Conservation (phyloP, 257 asterid genomes). For the Solanum ossicruentum region DNA sequence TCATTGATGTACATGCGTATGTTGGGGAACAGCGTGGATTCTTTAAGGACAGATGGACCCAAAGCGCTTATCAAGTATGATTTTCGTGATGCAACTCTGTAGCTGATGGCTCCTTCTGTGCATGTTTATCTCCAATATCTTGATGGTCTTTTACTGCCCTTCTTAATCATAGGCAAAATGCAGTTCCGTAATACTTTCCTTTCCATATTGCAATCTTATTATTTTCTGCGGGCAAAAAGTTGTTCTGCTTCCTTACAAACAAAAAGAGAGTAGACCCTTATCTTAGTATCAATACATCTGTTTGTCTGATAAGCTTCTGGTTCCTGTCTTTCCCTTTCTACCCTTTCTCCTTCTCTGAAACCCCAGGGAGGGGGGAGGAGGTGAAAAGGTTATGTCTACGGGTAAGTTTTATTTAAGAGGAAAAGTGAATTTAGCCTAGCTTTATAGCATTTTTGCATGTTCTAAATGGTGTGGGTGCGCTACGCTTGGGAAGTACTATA, state of each 20-base stretch:
- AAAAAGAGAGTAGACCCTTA: background rate
- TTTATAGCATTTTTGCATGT: background rate
- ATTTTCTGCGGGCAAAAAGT: background rate
- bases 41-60: constrained; percentile 80
- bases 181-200: background rate
- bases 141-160: background rate
- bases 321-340: background rate
- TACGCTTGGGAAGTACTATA: background rate
- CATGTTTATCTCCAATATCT: background rate
- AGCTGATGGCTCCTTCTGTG: background rate
- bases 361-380: background rate
- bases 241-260: background rate
- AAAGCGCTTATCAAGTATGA: constrained; percentile 71
- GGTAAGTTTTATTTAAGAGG: background rate
- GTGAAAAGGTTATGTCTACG: too few relatives aligned
- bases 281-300: background rate
- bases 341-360: background rate
- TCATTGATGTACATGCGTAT: constrained; percentile 77
- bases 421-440: background rate
- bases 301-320: background rate
- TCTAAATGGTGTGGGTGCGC: background rate
- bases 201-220: background rate
- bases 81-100: background rate
- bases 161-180: background rate
- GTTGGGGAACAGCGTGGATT: constrained; percentile 82